These are phyloP conservation scores for Populus hybrid DNA, from an alignment of 441 rosid species.

Conservation along the genomic window DNA sequence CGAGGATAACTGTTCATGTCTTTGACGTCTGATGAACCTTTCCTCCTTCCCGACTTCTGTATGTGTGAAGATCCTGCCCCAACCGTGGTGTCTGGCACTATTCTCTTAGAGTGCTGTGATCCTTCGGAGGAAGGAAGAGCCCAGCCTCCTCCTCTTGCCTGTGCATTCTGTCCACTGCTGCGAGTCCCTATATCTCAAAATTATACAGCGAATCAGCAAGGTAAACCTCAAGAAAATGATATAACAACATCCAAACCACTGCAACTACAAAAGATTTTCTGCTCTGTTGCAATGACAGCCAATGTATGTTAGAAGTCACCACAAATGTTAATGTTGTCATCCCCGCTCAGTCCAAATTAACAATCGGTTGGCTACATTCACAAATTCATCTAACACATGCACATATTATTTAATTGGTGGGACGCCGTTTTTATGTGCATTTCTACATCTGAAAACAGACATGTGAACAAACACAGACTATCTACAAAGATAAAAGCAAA, in stretches of 20 bases:
- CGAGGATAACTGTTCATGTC: conserved; percentile 15
- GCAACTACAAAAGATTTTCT: neutral
- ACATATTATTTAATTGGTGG: neutral
- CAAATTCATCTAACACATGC: neutral
- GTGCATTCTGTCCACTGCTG: conserved; percentile 24
- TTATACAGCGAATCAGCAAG: neutral
- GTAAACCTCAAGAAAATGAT: neutral
- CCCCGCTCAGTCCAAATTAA: neutral
- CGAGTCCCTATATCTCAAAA: conserved; percentile 27
- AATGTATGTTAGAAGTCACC: neutral
- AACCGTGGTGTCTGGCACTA: neutral
- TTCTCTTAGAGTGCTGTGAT: conserved; percentile 8
- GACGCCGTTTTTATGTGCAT: neutral
- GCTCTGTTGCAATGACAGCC: neutral
- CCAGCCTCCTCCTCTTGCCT: conserved; percentile 37
- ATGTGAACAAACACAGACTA: neutral
- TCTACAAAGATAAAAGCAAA: neutral
- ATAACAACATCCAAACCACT: neutral
- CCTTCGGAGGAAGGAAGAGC: conserved; percentile 48
- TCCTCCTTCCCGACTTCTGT: conserved; percentile 18
- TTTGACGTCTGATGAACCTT: conserved; percentile 13
- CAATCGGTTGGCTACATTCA: neutral
- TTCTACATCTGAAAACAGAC: too few relatives aligned
- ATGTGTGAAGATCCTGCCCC: conserved; percentile 19
- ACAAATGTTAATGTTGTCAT: neutral